A percentile compares a stretch with the other conserved stretches of the same genome.
Evolutionary conservation across 495 filamentous ascomycete species (phyloP).

Genomic region (Umbilicaria muhlenbergii): DNA sequence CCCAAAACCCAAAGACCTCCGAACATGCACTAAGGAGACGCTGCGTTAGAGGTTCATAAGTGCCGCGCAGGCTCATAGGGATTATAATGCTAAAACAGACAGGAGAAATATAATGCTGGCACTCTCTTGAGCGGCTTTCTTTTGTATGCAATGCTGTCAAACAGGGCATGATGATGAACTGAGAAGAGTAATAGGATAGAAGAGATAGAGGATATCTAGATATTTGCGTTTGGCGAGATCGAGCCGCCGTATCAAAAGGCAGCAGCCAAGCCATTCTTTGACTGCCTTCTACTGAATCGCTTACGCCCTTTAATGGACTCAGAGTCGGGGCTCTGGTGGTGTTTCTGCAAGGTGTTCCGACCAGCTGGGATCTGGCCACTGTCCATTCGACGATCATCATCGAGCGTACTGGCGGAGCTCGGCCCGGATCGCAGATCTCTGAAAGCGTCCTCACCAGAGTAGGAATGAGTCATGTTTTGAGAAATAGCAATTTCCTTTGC

Average conservation of each 20-base stretch:
- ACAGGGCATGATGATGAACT: neutral
- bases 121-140: neutral
- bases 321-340: constrained; percentile 25
- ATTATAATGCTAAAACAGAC: constrained; percentile 7
- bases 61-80: neutral
- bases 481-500: constrained; percentile 67
- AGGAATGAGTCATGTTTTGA: constrained; percentile 48
- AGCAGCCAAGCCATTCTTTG: constrained; percentile 75
- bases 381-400: constrained; percentile 22
- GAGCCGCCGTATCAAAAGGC: constrained; percentile 38
- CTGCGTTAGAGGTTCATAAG: too few relatives aligned
- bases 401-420: constrained; percentile 14
- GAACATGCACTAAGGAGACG: too few relatives aligned
- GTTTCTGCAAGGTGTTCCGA: constrained; percentile 32
- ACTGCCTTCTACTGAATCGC: constrained; percentile 78
- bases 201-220: constrained; percentile 2
- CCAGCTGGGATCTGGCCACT: constrained; percentile 16
- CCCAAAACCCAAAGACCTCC: too few relatives aligned
- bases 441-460: constrained; percentile 53
- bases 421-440: constrained; percentile 56
- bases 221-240: constrained; percentile 1
- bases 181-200: neutral
- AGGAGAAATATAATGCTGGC: constrained; percentile 7
- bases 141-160: neutral
- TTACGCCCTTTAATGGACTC: constrained; percentile 52